Percentiles rank a stretch among this genome's conserved stretches.
These are phyloP conservation scores for Aegilops umbellulata DNA, from an alignment of 176 grass and related monocot species.

Conservation along the genomic window DNA sequence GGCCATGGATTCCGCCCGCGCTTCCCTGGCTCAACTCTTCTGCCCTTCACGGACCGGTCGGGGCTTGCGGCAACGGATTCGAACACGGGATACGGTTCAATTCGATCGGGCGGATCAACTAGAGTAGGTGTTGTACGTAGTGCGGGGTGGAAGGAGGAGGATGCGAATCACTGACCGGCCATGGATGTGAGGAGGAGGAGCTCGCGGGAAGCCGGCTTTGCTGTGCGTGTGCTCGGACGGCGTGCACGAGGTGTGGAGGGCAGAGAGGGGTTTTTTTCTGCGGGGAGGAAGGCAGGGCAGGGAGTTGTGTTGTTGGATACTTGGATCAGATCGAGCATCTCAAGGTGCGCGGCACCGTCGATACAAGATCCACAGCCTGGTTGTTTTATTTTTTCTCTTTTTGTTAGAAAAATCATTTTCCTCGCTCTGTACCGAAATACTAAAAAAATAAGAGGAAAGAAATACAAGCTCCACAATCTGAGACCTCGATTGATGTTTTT, in stretches of 20 bases:
- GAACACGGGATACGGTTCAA: background rate
- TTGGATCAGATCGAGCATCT: slow-evolving; percentile 11
- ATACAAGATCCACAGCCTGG: background rate
- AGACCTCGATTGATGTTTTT: too few relatives aligned
- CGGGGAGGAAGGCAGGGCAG: background rate
- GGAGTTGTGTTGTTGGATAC: background rate
- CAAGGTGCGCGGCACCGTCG: background rate
- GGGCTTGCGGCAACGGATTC: background rate
- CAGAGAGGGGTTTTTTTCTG: background rate
- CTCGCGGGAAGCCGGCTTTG: slow-evolving; percentile 15
- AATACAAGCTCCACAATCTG: too few relatives aligned
- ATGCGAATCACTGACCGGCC: slow-evolving; percentile 32
- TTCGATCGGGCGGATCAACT: background rate
- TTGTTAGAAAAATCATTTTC: background rate
- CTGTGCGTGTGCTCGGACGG: background rate
- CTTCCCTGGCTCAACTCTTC: background rate
- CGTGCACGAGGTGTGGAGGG: background rate
- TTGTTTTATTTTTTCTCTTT: background rate
- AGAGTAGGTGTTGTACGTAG: background rate
- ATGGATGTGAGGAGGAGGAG: background rate
- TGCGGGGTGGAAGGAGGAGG: background rate
- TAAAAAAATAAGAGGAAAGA: too few relatives aligned
- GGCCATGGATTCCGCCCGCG: background rate
- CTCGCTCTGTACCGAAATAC: too few relatives aligned
- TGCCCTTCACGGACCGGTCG: background rate